Evolutionary conservation across 2,329 filamentous ascomycete genomes (phyloP).

Genomic region (Chaetomium globosum): DNA sequence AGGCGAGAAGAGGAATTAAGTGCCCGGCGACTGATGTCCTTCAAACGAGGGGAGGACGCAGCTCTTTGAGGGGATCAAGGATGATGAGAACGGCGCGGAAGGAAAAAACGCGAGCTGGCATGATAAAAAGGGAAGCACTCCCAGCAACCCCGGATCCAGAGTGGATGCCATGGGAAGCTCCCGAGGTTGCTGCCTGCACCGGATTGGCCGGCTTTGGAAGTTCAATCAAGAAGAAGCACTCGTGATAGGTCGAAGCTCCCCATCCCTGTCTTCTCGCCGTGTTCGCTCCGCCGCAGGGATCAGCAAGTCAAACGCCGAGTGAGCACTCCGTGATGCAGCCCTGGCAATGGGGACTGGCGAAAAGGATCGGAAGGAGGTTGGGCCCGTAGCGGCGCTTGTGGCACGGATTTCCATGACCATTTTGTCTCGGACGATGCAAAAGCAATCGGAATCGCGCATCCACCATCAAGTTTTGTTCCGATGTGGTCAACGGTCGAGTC

Average conservation of each 20-base stretch:
- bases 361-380: slow-evolving; percentile 15
- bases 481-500: too few species aligned
- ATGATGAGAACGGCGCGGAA: slow-evolving; percentile 19
- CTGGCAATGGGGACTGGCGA: slow-evolving; percentile 13
- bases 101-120: slow-evolving; percentile 27
- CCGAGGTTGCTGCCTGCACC: slow-evolving; percentile 24
- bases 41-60: slow-evolving; percentile 34
- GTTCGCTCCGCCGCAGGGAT: slow-evolving; percentile 23
- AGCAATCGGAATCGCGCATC: slow-evolving; percentile 9
- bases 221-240: slow-evolving; percentile 25
- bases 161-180: slow-evolving; percentile 29
- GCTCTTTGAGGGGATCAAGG: slow-evolving; percentile 23
- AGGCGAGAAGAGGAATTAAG: slow-evolving; percentile 26
- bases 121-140: slow-evolving; percentile 26
- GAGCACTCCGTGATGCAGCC: slow-evolving; percentile 13
- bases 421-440: slow-evolving; percentile 26
- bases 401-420: slow-evolving; percentile 13
- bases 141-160: slow-evolving; percentile 22
- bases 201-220: slow-evolving; percentile 25
- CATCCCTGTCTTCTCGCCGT: slow-evolving; percentile 26
- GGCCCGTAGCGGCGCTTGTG: slow-evolving; percentile 21
- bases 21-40: slow-evolving; percentile 20
- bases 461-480: slow-evolving; percentile 3
- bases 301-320: slow-evolving; percentile 9
- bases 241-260: slow-evolving; percentile 32